Percentiles rank a stretch among this genome's conserved stretches.
Conservation (phyloP, 2,329 filamentous ascomycete species). For the Trichoderma semiorbis region DNA sequence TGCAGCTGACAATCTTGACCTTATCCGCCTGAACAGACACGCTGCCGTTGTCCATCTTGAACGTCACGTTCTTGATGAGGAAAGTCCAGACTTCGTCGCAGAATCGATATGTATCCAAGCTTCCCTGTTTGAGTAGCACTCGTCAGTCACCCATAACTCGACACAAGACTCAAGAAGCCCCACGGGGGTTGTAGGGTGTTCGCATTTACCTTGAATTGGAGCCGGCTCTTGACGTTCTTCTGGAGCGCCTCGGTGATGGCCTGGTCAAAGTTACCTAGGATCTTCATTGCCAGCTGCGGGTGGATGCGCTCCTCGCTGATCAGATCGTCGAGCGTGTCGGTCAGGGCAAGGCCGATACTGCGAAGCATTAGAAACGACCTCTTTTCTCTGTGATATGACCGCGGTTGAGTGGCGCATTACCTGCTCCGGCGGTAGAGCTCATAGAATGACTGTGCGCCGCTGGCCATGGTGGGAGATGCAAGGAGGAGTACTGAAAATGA, state of each 20-base stretch:
- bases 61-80: constrained; percentile 96
- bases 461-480: constrained; percentile 40
- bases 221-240: constrained; percentile 84
- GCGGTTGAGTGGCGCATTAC: constrained; percentile 48
- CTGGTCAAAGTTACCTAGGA: constrained; percentile 91
- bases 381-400: background rate
- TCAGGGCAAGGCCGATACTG: constrained; percentile 90
- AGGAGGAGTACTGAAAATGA: background rate
- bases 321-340: constrained; percentile 94
- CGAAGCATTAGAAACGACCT: constrained; percentile 16
- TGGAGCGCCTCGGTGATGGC: constrained; percentile 87
- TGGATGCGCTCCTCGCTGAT: constrained; percentile 95
- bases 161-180: background rate
- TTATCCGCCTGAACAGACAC: constrained; percentile 77
- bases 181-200: background rate
- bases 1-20: constrained; percentile 98
- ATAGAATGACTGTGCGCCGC: constrained; percentile 63
- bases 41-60: constrained; percentile 85
- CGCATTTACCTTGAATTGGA: constrained; percentile 83
- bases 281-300: constrained; percentile 97
- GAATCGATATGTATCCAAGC: constrained; percentile 97
- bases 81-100: constrained; percentile 99
- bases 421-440: constrained; percentile 98
- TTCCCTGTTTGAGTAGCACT: constrained; percentile 58
- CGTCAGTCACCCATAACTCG: background rate